phyloP scores from a whole-genome alignment of 2,329 filamentous ascomycete species.

The Lojkania enalia region DNA sequence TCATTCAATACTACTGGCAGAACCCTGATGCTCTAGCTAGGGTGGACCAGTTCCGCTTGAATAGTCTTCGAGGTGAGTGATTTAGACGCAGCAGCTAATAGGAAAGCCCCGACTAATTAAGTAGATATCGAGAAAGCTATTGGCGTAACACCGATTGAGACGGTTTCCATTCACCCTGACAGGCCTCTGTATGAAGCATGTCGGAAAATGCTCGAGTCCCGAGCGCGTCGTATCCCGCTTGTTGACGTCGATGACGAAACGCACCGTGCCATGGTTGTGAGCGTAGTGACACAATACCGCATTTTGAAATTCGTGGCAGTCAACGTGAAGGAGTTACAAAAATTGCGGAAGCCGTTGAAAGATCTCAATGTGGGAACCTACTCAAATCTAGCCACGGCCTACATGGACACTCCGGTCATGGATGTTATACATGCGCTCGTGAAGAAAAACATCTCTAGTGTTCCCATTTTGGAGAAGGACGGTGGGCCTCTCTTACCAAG shows the following conservation, averaged over 20 bases:
- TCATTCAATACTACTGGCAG: conserved; percentile 99
- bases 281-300: conserved; percentile 95
- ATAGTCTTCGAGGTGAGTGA: conserved; percentile 79
- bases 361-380: conserved; percentile 85
- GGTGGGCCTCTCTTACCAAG: conserved; percentile 52
- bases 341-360: conserved; percentile 82
- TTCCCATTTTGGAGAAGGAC: conserved; percentile 86
- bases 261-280: conserved; percentile 86
- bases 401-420: conserved; percentile 88
- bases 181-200: conserved; percentile 93
- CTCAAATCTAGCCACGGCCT: conserved; percentile 74
- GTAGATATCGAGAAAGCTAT: conserved; percentile 94
- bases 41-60: conserved; percentile 91
- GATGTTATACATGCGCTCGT: conserved; percentile 95
- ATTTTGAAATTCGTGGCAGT: conserved; percentile 99
- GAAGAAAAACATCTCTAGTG: conserved; percentile 87
- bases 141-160: conserved; percentile 87
- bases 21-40: conserved; percentile 87
- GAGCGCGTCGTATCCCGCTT: conserved; percentile 89
- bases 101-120: conserved; percentile 18
- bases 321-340: conserved; percentile 85
- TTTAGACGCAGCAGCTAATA: conserved; percentile 1
- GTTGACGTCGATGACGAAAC: conserved; percentile 96
- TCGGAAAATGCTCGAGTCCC: conserved; percentile 88
- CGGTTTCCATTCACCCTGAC: conserved; percentile 91